phyloP scores from a whole-genome alignment of 345 rosid species.

The Clausena lansium region DNA sequence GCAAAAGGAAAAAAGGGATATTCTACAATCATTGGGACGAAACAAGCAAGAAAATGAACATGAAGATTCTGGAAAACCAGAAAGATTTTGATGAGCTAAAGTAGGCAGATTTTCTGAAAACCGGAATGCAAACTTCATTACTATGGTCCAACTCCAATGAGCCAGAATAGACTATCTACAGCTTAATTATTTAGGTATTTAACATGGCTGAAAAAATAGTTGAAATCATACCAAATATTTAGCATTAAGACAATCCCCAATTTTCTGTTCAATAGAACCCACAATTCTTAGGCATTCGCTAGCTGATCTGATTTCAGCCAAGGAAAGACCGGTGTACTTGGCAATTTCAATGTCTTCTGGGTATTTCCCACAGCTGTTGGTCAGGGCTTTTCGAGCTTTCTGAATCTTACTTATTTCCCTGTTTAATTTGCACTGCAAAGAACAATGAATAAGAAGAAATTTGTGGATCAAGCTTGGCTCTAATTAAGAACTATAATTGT shows the following conservation, averaged over 20 bases:
- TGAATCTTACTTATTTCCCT: constrained; percentile 53
- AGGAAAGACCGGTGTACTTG: constrained; percentile 52
- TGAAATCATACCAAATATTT: constrained; percentile 51
- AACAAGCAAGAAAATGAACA: not conserved
- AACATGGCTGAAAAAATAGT: not conserved
- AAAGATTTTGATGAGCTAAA: not conserved
- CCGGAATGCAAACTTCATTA: not conserved
- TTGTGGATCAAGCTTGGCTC: constrained; percentile 13
- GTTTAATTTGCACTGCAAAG: constrained; percentile 43
- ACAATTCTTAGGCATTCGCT: constrained; percentile 67
- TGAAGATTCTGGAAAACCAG: not conserved
- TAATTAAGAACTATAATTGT: not conserved
- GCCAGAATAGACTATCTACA: not conserved
- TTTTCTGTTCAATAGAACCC: constrained; percentile 69
- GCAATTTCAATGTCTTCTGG: constrained; percentile 63
- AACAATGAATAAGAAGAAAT: constrained; percentile 11
- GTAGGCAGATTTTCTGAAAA: not conserved
- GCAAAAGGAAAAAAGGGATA: not conserved
- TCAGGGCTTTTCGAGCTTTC: constrained; percentile 61
- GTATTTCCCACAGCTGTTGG: constrained; percentile 46
- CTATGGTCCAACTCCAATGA: not conserved
- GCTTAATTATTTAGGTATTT: not conserved
- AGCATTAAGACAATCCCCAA: constrained; percentile 43
- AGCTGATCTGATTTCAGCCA: constrained; percentile 71
- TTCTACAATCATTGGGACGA: not conserved